Evolutionary conservation across 352 stramenopile genomes (phyloP).

Genomic region (Phytophthora palmivora): DNA sequence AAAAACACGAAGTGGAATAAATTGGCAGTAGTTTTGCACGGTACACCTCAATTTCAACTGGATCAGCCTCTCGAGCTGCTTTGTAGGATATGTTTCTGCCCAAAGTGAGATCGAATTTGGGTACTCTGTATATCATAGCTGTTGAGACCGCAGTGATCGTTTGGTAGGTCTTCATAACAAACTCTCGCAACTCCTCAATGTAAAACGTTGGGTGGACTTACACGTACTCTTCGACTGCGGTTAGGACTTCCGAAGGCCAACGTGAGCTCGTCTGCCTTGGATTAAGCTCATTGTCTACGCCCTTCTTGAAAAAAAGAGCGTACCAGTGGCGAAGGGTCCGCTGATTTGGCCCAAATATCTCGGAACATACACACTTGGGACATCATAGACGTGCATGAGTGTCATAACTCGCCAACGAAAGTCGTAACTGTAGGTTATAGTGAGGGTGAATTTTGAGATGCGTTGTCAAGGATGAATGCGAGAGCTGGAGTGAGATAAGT

Average conservation of each 20-base stretch:
- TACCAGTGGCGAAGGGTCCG: slow-evolving; percentile 10
- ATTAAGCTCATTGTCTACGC: slow-evolving; percentile 2
- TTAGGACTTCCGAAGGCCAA: background rate
- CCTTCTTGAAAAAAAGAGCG: background rate
- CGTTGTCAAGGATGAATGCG: no score
- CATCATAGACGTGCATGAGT: no score
- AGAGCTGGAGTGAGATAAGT: no score
- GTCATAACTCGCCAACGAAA: slow-evolving; percentile 13
- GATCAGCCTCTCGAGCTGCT: slow-evolving; percentile 2
- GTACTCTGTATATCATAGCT: background rate
- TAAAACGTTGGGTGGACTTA: slow-evolving; percentile 8
- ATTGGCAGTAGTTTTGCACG: slow-evolving; percentile 6
- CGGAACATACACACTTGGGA: no score
- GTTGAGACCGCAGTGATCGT: background rate
- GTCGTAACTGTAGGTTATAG: slow-evolving; percentile 6
- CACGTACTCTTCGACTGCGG: background rate
- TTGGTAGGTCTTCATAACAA: background rate
- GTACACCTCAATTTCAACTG: slow-evolving; percentile 9
- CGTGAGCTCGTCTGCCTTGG: background rate
- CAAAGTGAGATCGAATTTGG: slow-evolving; percentile 10
- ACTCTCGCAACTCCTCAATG: slow-evolving; percentile 8
- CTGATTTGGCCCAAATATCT: slow-evolving; percentile 7
- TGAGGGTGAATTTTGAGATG: no score
- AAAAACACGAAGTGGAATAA: slow-evolving; percentile 11
- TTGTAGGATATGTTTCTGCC: background rate